Base-by-base conservation (phyloP, 2,329 filamentous ascomycete species). In the Blastomyces silverae region DNA sequence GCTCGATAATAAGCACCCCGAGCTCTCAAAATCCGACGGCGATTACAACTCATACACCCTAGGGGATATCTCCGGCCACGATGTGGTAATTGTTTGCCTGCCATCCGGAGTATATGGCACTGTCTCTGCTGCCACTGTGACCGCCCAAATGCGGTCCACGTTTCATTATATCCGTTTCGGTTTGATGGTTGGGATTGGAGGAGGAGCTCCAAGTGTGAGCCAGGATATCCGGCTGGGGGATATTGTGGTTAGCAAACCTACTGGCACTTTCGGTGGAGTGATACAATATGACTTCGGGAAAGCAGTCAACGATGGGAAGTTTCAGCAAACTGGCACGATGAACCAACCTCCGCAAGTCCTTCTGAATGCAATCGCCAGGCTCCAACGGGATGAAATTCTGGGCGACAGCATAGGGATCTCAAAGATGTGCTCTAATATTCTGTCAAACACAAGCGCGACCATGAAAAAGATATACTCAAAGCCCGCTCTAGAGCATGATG, bases 271-370 rank as follows among this genome's bases (percentile, higher is more conserved):
- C 22, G n/a, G 56, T 5, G 37, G 56, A 2, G 56, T 44, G 20
- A 15, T 59, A n/a, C 37, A 28, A 44, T 28, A 59, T 44, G 39
- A 59, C 22, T 20, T 28, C 13, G 56, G 56, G 11, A 59, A 59
- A 13, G 39, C 37, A 4, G 28, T 34, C 25, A 1, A 1, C 3
- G 15, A 34, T 31, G 13, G 52, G 52, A 53, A 17, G 22, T 34
- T 56, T 56, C 15, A 20, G 25, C 6, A 17, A 8, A 31, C 13
- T 7, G 25, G 25, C 28, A 34, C 6, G 3, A 1, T 56, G 28
- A 34, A 56, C 13, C 25, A 34, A 56, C 15, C 28, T 10, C 28
- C 52, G 2, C 25, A 34, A 10, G 1, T 56, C 4, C 17, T 56
- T 3, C 17, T 20, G 5, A 56, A 34, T 34, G 28, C 28, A 13